Conservation (phyloP, 2,329 filamentous ascomycete genomes). For the Gremmenia infestans region DNA sequence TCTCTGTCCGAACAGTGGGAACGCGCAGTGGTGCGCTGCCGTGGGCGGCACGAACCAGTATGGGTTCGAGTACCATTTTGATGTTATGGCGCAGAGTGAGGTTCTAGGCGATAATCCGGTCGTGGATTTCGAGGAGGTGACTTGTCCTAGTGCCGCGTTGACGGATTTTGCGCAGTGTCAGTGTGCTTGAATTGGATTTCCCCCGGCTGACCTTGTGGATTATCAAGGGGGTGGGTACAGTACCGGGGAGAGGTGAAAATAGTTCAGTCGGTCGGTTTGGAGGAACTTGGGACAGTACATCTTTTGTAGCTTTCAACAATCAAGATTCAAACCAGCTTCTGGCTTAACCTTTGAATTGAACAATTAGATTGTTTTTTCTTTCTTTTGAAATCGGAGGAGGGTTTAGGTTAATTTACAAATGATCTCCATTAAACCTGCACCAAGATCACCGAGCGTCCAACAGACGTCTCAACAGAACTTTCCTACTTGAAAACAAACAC, state of each 20-base stretch:
- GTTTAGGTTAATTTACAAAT: constrained; percentile 6
- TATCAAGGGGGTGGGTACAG: too few species aligned
- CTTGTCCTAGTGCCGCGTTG: constrained; percentile 22
- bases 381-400: background rate
- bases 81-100: constrained; percentile 32
- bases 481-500: constrained; percentile 19
- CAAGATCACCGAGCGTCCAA: constrained; percentile 28
- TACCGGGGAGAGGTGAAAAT: too few species aligned
- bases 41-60: constrained; percentile 31
- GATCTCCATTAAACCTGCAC: constrained; percentile 26
- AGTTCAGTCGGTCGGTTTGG: too few species aligned
- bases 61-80: constrained; percentile 35
- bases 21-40: constrained; percentile 33
- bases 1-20: constrained; percentile 34
- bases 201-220: too few species aligned
- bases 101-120: constrained; percentile 33
- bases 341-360: too few species aligned
- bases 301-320: background rate
- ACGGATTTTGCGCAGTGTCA: background rate
- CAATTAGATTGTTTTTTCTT: too few species aligned
- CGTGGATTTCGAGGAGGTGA: constrained; percentile 31
- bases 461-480: constrained; percentile 23
- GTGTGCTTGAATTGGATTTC: background rate
- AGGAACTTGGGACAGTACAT: too few species aligned
- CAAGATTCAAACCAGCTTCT: too few species aligned